These are phyloP conservation scores for Crithidia mellificae DNA, from an alignment of 208 protist genomes.

Conservation along the genomic window DNA sequence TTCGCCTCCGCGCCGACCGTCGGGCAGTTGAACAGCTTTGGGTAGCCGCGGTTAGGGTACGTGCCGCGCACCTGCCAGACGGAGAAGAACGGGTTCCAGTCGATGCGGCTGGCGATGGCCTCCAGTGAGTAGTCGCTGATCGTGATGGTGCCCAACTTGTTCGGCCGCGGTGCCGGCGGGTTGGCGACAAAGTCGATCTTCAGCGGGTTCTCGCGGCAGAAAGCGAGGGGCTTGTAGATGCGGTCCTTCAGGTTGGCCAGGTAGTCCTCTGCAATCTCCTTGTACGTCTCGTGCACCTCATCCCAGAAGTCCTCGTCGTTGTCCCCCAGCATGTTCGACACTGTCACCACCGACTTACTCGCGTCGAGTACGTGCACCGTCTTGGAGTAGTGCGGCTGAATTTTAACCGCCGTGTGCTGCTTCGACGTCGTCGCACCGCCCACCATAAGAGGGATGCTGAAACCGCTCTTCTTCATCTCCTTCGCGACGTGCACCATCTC, in stretches of 20 bases:
- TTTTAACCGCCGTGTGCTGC: slow-evolving; percentile 97
- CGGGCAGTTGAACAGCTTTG: slow-evolving; percentile 97
- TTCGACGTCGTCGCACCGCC: slow-evolving; percentile 96
- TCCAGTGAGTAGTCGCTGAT: slow-evolving; percentile 85
- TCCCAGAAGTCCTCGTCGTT: slow-evolving; percentile 75
- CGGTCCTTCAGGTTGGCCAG: slow-evolving; percentile 90
- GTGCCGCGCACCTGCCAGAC: slow-evolving; percentile 95
- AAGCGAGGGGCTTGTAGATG: slow-evolving; percentile 77
- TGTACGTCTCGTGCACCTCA: slow-evolving; percentile 88
- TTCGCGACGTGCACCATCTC: slow-evolving; percentile 97
- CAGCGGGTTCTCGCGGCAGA: slow-evolving; percentile 60
- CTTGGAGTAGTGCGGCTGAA: slow-evolving; percentile 88
- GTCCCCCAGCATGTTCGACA: slow-evolving; percentile 66
- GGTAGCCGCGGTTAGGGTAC: slow-evolving; percentile 96
- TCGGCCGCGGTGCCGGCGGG: slow-evolving; percentile 59
- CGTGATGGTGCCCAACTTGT: slow-evolving; percentile 67
- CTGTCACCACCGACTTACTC: slow-evolving; percentile 90
- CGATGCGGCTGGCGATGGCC: slow-evolving; percentile 90
- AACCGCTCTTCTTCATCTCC: slow-evolving; percentile 87
- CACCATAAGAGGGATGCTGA: slow-evolving; percentile 93
- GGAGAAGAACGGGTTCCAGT: slow-evolving; percentile 97
- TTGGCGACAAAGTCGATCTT: slow-evolving; percentile 71
- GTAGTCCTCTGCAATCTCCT: slow-evolving; percentile 94
- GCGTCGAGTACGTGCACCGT: slow-evolving; percentile 96
- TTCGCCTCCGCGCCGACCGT: slow-evolving; percentile 93